A percentile compares a stretch with the other conserved stretches of the same genome.
Evolutionary conservation across 768 basidiomycete species (phyloP).

Genomic region (Leucocoprinus leucothites): DNA sequence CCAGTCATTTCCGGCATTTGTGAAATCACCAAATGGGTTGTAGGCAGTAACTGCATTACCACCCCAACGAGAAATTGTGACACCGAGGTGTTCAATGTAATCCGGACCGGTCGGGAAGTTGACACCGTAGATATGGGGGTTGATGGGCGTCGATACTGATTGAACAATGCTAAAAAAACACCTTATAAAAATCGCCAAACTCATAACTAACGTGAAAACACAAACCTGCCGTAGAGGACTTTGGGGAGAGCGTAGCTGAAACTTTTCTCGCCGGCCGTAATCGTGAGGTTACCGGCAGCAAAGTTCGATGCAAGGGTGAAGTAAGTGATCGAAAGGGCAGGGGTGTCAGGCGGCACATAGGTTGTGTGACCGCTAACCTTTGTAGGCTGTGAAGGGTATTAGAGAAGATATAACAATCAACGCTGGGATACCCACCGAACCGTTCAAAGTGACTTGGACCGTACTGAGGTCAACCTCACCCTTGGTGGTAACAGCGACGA

Average conservation of each 20-base stretch:
- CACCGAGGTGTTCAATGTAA: slow-evolving; percentile 46
- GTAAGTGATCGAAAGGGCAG: slow-evolving; percentile 46
- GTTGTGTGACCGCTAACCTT: slow-evolving; percentile 32
- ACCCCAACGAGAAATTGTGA: slow-evolving; percentile 51
- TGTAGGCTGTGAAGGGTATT: slow-evolving; percentile 21
- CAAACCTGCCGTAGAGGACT: slow-evolving; percentile 38
- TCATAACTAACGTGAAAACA: neutral
- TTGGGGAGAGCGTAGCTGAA: slow-evolving; percentile 43
- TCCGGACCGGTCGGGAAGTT: slow-evolving; percentile 48
- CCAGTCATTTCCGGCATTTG: slow-evolving; percentile 55
- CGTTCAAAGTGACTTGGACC: slow-evolving; percentile 35
- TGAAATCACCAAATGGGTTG: slow-evolving; percentile 47
- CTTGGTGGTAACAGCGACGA: slow-evolving; percentile 46
- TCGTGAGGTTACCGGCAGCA: slow-evolving; percentile 36
- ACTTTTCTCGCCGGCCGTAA: slow-evolving; percentile 36
- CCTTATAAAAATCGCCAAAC: neutral
- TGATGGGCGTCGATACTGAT: slow-evolving; percentile 35
- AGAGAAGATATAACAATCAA: no score
- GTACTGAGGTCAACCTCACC: slow-evolving; percentile 42
- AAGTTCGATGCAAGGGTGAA: slow-evolving; percentile 38
- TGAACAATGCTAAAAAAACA: slow-evolving; percentile 31
- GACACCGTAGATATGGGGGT: slow-evolving; percentile 48
- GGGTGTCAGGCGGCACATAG: slow-evolving; percentile 43
- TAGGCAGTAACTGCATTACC: slow-evolving; percentile 55
- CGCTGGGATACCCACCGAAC: slow-evolving; percentile 24